Conservation (phyloP, 108 stramenopile genomes). For the Schizochytrium sp. region DNA sequence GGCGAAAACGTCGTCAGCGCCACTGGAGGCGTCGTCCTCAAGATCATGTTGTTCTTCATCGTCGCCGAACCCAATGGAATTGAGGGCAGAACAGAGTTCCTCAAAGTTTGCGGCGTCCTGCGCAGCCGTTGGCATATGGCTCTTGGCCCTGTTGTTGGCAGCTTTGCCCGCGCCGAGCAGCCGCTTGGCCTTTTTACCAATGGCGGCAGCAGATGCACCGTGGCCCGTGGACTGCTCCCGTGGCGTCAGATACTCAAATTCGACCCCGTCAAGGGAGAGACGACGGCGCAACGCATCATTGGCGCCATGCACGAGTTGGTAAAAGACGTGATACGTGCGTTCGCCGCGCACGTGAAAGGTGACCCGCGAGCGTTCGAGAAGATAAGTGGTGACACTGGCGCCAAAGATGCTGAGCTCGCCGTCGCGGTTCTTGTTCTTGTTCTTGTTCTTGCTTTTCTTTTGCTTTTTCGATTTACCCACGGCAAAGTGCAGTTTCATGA, state of each 20-base stretch:
- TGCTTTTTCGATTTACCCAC: background rate
- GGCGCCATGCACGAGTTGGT: conserved; percentile 43
- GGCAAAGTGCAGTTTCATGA: conserved; percentile 19
- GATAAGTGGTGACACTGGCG: conserved; percentile 42
- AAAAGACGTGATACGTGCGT: conserved; percentile 57
- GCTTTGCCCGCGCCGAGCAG: background rate
- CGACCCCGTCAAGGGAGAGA: conserved; percentile 37
- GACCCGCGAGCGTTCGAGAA: conserved; percentile 51
- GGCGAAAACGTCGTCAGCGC: background rate
- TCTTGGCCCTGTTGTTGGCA: background rate
- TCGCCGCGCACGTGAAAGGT: conserved; percentile 34
- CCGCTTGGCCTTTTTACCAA: background rate
- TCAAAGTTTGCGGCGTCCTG: background rate
- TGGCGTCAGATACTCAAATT: background rate
- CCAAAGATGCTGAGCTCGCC: background rate
- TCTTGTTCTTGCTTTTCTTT: background rate
- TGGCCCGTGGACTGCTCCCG: background rate
- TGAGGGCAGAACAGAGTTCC: conserved; percentile 8
- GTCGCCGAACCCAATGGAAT: conserved; percentile 2
- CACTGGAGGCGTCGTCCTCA: background rate
- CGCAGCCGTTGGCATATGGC: background rate
- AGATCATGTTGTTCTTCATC: background rate
- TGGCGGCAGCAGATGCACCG: background rate
- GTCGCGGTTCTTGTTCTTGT: background rate
- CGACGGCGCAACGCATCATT: conserved; percentile 26